A percentile compares a stretch with the other conserved stretches of the same genome.
Evolutionary conservation across 2,329 filamentous ascomycete species (phyloP).

Genomic region (Xylaria sp.): DNA sequence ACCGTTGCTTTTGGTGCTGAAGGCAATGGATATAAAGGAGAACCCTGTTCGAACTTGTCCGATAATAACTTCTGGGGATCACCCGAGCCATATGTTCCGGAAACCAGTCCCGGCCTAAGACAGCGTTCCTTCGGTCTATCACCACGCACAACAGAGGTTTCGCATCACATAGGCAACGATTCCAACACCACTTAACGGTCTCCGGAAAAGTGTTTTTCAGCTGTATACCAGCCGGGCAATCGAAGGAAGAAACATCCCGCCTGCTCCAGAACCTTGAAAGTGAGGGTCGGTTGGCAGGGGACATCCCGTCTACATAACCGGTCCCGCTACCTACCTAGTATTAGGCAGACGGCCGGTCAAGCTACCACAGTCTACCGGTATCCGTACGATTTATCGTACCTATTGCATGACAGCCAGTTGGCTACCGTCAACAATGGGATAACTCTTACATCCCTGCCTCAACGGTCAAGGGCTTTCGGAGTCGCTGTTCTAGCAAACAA

Average conservation of each 20-base stretch:
- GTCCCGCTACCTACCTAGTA: background rate
- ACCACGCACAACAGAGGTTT: background rate
- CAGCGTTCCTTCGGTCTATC: background rate
- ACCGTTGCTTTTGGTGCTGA: background rate
- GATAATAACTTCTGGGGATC: too few species aligned
- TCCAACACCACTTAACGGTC: background rate
- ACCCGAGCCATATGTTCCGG: background rate
- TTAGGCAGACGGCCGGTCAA: background rate
- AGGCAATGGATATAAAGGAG: background rate
- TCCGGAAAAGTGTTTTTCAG: background rate
- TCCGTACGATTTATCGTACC: too few species aligned
- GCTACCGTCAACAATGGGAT: background rate
- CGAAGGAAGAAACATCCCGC: background rate
- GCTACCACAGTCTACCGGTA: too few species aligned
- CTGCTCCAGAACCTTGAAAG: background rate
- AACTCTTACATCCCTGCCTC: slow-evolving; percentile 1
- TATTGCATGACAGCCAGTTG: slow-evolving; percentile 3
- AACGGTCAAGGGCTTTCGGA: background rate
- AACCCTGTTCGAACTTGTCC: background rate
- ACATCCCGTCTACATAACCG: background rate
- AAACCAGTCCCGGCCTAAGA: background rate
- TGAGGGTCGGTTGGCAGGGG: background rate
- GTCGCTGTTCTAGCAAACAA: background rate
- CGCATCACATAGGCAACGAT: background rate
- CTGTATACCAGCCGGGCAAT: background rate